These are phyloP conservation scores for Pseudogymnoascus sp. DNA, from an alignment of 2,329 filamentous ascomycete species.

Conservation along the genomic window DNA sequence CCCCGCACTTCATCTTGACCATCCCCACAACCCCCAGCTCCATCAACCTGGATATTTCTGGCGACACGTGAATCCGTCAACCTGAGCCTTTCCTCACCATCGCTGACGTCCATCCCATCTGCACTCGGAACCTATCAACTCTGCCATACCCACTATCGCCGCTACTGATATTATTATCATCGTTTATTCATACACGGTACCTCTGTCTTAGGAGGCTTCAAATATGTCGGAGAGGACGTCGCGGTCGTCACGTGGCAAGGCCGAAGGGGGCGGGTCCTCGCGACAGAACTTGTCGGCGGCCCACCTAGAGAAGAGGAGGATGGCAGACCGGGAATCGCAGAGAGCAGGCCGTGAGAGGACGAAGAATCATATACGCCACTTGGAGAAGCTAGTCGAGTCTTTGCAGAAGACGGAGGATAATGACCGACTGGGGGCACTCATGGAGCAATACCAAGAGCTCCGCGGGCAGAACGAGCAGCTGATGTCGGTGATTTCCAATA, in stretches of 20 bases:
- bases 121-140: neutral
- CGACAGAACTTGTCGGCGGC: conserved; percentile 1
- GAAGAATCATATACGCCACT: conserved; percentile 2
- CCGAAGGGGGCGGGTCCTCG: neutral
- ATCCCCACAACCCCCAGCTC: neutral
- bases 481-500: neutral
- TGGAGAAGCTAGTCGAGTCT: neutral
- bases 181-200: neutral
- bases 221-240: neutral
- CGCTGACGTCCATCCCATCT: neutral
- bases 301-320: neutral
- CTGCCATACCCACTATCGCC: neutral
- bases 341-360: neutral
- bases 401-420: neutral
- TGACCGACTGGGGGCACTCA: neutral
- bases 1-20: neutral
- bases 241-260: conserved; percentile 2
- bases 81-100: neutral
- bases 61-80: neutral
- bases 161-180: neutral
- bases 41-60: neutral
- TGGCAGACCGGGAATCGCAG: neutral
- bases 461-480: neutral
- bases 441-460: neutral
- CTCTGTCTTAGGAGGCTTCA: neutral